Base-by-base conservation (phyloP, 768 basidiomycete species). In the Lentinula sp. region DNA sequence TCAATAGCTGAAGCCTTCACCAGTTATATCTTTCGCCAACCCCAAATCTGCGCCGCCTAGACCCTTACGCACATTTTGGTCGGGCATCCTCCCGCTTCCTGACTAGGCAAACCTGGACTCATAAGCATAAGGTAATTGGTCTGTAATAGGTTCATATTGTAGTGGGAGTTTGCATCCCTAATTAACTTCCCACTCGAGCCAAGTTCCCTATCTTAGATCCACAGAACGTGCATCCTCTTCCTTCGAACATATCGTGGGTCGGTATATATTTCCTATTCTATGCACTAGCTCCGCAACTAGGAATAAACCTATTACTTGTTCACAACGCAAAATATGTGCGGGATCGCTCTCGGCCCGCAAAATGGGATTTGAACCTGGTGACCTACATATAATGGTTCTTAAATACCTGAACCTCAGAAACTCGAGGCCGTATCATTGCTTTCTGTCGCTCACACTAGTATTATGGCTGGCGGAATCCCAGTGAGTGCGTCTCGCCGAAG, bases 391-490 rank as follows among this genome's bases (percentile, higher is more conserved):
- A 16, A 12, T 15, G 9, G 3, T 33, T 23, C 41, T 56, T 23
- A 56, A 56, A 56, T 56, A 56, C n/a, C 18, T n/a, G 35, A 41
- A 45, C 8, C 35, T 23, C n/a, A 13, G 33, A 48, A 16, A 32
- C 15, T 28, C 28, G 3, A 28, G 28, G 28, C 28, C 4, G 59
- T 46, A 50, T 35, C 46, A 15, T 33, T 28, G 13, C 28, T 39
- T 28, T 7, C 49, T 39, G 28, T 57, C 18, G 42, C 58, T 28
- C 52, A 10, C 35, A 59, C 10, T 37, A 45, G 57, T 60, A 70
- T 53, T 57, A 84, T 84, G 81, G 80, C 73, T 69, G 81, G 78
- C 72, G 76, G 79, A 61, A 68, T 71, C 66, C 67, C 70, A 64
- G 64, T 77, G 32, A 72, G 79, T 54, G 75, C 79, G 23, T 73